These are phyloP conservation scores for Fusarium miscanthi DNA, from an alignment of 2,329 filamentous ascomycete species.

Conservation along the genomic window DNA sequence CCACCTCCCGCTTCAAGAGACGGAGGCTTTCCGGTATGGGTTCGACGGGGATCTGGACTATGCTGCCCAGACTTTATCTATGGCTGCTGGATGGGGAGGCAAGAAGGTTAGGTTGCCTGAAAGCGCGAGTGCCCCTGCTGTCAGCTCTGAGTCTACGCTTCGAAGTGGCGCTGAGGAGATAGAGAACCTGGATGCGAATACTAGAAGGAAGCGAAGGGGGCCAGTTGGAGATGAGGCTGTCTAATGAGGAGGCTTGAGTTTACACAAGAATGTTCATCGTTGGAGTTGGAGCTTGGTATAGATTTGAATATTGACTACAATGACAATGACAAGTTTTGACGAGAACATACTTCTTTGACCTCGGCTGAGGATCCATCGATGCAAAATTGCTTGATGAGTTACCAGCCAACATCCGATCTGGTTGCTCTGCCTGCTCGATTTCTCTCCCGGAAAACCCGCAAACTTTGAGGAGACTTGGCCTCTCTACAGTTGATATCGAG, in stretches of 20 bases:
- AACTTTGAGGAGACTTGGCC: too few relatives aligned
- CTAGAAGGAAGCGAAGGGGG: constrained; percentile 26
- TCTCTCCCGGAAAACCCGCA: too few relatives aligned
- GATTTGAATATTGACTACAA: background rate
- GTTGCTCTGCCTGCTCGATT: too few relatives aligned
- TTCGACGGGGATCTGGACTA: constrained; percentile 30
- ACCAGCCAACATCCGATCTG: too few relatives aligned
- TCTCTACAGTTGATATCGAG: too few relatives aligned
- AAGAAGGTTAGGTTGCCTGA: constrained; percentile 32
- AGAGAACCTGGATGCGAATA: constrained; percentile 27
- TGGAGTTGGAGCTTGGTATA: background rate
- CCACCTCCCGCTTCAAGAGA: constrained; percentile 70
- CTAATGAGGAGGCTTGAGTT: background rate
- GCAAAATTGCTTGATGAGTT: too few relatives aligned
- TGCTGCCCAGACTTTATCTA: constrained; percentile 39
- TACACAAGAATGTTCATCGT: background rate
- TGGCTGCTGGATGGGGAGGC: constrained; percentile 45
- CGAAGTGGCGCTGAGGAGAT: constrained; percentile 36
- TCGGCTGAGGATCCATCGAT: too few relatives aligned
- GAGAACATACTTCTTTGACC: background rate
- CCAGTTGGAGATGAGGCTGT: constrained; percentile 38
- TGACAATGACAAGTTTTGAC: background rate
- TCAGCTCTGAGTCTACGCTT: constrained; percentile 16
- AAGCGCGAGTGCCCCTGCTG: constrained; percentile 9
- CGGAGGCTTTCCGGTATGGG: constrained; percentile 47